Evolutionary conservation across 768 basidiomycete species (phyloP).

Genomic region (Russula ochroleuca): DNA sequence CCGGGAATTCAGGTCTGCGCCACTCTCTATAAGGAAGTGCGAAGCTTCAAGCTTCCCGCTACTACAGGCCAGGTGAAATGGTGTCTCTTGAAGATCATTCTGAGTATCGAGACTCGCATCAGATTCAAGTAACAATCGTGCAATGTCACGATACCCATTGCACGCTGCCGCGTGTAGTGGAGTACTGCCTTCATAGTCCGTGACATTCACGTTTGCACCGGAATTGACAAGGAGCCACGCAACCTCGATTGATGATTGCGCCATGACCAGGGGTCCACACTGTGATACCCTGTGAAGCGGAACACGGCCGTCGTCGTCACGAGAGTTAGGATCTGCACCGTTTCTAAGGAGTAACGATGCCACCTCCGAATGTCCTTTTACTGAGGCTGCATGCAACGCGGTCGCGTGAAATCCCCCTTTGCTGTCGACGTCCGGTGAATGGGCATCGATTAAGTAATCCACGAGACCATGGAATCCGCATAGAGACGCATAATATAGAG

Average conservation of each 20-base stretch:
- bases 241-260: neutral
- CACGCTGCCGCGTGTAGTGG: constrained; percentile 2
- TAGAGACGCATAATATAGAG: constrained; percentile 13
- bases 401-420: neutral
- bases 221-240: neutral
- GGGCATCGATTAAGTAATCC: neutral
- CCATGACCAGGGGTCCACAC: neutral
- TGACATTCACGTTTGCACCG: neutral
- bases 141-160: neutral
- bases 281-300: neutral
- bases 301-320: no score
- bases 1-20: neutral
- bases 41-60: constrained; percentile 1
- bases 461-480: constrained; percentile 7
- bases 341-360: neutral
- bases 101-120: constrained; percentile 1
- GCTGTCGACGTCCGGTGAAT: neutral
- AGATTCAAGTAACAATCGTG: neutral
- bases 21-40: neutral
- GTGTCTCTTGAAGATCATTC: neutral
- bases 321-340: neutral
- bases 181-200: neutral
- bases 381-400: neutral
- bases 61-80: neutral
- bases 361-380: neutral